Conservation (phyloP, 345 rosid species). For the Capsella bursapastoris region DNA sequence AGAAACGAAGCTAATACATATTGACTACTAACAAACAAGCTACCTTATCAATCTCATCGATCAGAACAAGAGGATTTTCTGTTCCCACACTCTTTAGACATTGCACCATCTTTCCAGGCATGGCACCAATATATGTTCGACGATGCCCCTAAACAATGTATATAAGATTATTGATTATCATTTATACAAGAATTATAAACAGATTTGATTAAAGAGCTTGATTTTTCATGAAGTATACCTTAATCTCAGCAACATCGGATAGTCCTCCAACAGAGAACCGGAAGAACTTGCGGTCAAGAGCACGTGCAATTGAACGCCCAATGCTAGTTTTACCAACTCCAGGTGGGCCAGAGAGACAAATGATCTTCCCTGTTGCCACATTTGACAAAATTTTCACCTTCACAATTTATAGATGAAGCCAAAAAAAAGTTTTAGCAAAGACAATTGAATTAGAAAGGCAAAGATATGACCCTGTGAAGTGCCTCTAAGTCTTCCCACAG, state of each 20-base stretch:
- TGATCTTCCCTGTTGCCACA: constrained; percentile 75
- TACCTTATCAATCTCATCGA: constrained; percentile 99
- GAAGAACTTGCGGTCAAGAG: constrained; percentile 83
- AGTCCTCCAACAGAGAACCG: constrained; percentile 96
- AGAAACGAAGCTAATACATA: not conserved
- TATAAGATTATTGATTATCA: constrained; percentile 3
- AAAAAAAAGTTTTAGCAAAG: not conserved
- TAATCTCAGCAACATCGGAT: constrained; percentile 87
- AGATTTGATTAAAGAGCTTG: constrained; percentile 11
- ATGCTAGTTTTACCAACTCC: constrained; percentile 99
- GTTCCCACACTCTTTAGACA: constrained; percentile 94
- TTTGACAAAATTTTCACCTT: not conserved
- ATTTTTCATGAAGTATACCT: constrained; percentile 51
- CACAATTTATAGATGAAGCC: constrained; percentile 7
- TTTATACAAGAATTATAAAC: not conserved
- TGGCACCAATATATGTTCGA: constrained; percentile 88
- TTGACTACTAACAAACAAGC: constrained; percentile 2
- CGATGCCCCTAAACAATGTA: constrained; percentile 80
- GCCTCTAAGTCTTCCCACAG: constrained; percentile 90
- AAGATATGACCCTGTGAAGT: constrained; percentile 68
- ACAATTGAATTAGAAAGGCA: constrained; percentile 1
- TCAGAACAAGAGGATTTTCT: constrained; percentile 89
- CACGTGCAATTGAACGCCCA: constrained; percentile 91
- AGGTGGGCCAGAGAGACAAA: constrained; percentile 96
- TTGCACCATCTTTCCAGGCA: constrained; percentile 99